Evolutionary conservation across 495 filamentous ascomycete species (phyloP).

Genomic region (Tuber umbilicatum): DNA sequence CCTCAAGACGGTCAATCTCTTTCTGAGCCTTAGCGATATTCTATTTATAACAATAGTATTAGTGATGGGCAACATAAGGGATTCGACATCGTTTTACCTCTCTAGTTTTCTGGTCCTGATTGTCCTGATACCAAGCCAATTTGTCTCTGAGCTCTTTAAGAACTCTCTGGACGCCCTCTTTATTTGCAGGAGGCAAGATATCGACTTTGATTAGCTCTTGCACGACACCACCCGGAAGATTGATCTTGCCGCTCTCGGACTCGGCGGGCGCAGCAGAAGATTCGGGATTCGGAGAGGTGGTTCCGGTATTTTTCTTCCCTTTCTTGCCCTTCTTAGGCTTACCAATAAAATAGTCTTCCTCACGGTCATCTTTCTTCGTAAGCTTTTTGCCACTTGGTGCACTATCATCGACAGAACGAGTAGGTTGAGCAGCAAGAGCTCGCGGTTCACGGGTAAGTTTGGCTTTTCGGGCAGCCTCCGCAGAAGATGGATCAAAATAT

Average conservation of each 20-base stretch:
- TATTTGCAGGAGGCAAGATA: slow-evolving; percentile 78
- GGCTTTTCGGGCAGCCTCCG: slow-evolving; percentile 59
- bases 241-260: slow-evolving; percentile 61
- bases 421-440: slow-evolving; percentile 67
- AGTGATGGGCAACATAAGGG: background rate
- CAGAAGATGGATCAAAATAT: slow-evolving; percentile 78
- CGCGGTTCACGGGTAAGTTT: slow-evolving; percentile 55
- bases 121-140: slow-evolving; percentile 83
- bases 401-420: slow-evolving; percentile 71
- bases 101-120: slow-evolving; percentile 84
- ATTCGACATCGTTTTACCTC: slow-evolving; percentile 55
- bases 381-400: slow-evolving; percentile 71
- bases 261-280: slow-evolving; percentile 47
- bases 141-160: slow-evolving; percentile 87
- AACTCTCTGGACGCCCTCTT: slow-evolving; percentile 66
- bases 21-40: slow-evolving; percentile 64
- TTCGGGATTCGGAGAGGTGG: slow-evolving; percentile 43
- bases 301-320: slow-evolving; percentile 71
- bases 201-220: slow-evolving; percentile 78
- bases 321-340: slow-evolving; percentile 81
- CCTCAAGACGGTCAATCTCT: slow-evolving; percentile 57
- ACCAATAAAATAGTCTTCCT: slow-evolving; percentile 81
- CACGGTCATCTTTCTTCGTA: slow-evolving; percentile 71
- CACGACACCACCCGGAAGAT: slow-evolving; percentile 78
- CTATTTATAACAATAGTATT: slow-evolving; percentile 44